A percentile compares a stretch with the other conserved stretches of the same genome.
phyloP scores from a whole-genome alignment of 257 asterid species.

The Solanum piurae region DNA sequence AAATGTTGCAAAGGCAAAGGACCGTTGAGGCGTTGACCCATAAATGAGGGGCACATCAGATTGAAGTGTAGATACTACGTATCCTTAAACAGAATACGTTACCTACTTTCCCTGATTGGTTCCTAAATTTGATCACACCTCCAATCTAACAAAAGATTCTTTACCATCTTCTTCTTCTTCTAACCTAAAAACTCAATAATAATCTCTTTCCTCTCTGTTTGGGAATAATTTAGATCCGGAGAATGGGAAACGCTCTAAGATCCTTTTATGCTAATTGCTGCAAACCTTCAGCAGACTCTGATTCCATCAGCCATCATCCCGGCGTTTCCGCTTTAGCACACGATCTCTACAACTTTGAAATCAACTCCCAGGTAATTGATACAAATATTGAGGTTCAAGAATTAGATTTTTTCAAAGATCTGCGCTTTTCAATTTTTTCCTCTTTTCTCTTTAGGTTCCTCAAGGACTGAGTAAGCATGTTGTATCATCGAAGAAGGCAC shows the following conservation, averaged over 20 bases:
- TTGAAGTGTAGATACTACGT: not conserved
- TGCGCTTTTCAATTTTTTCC: not conserved
- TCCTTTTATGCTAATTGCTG: slow-evolving; percentile 40
- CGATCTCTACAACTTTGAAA: slow-evolving; percentile 79
- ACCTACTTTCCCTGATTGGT: not conserved
- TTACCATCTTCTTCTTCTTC: not conserved
- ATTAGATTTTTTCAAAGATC: not conserved
- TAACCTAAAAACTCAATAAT: not conserved
- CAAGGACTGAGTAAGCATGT: slow-evolving; percentile 62
- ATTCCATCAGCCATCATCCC: slow-evolving; percentile 40
- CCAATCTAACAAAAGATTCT: slow-evolving; percentile 3
- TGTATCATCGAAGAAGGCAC: slow-evolving; percentile 81
- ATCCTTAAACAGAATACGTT: slow-evolving; percentile 1
- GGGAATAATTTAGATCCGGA: not conserved
- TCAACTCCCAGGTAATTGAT: slow-evolving; percentile 55
- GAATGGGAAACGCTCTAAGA: slow-evolving; percentile 79
- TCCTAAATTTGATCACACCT: not conserved
- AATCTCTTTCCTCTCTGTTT: not conserved
- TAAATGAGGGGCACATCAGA: not conserved
- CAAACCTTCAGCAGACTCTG: slow-evolving; percentile 43
- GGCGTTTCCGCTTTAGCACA: slow-evolving; percentile 73
- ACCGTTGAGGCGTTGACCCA: slow-evolving; percentile 7
- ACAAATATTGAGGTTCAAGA: not conserved
- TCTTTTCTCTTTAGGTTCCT: slow-evolving; percentile 46
- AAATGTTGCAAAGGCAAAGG: not conserved